Conservation (phyloP, 2,329 filamentous ascomycete species). For the Epichloe typhina region DNA sequence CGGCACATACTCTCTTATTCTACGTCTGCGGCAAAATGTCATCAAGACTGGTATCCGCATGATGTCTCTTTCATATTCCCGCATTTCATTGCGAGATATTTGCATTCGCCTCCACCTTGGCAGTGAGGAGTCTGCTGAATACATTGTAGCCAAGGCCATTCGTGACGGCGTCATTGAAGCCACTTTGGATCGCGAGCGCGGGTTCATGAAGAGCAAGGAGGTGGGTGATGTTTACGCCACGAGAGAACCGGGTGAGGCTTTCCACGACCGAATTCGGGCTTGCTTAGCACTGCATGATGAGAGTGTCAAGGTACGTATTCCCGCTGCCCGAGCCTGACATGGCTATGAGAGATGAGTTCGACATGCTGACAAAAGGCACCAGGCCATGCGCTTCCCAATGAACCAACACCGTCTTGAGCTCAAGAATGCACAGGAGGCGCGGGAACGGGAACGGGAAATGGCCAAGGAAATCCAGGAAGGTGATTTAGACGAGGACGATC, state of each 20-base stretch:
- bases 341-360: not conserved
- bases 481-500: slow-evolving; percentile 91
- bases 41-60: slow-evolving; percentile 99
- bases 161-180: slow-evolving; percentile 95
- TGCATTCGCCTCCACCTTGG: slow-evolving; percentile 89
- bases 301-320: slow-evolving; percentile 74
- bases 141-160: slow-evolving; percentile 98
- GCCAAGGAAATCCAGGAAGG: slow-evolving; percentile 98
- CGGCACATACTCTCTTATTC: slow-evolving; percentile 87
- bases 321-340: not conserved
- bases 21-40: slow-evolving; percentile 92
- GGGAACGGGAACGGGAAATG: slow-evolving; percentile 89
- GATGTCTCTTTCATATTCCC: slow-evolving; percentile 96
- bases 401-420: slow-evolving; percentile 95
- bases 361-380: slow-evolving; percentile 9
- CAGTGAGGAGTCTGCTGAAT: slow-evolving; percentile 94
- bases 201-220: slow-evolving; percentile 98
- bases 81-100: slow-evolving; percentile 92
- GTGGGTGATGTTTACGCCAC: slow-evolving; percentile 93
- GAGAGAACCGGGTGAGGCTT: slow-evolving; percentile 87
- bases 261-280: slow-evolving; percentile 90
- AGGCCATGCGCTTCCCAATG: slow-evolving; percentile 99
- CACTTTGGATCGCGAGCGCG: slow-evolving; percentile 81
- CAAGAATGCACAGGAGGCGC: slow-evolving; percentile 96
- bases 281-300: slow-evolving; percentile 90